phyloP scores from a whole-genome alignment of 169 alveolate species.

The Plasmodium sp. region DNA sequence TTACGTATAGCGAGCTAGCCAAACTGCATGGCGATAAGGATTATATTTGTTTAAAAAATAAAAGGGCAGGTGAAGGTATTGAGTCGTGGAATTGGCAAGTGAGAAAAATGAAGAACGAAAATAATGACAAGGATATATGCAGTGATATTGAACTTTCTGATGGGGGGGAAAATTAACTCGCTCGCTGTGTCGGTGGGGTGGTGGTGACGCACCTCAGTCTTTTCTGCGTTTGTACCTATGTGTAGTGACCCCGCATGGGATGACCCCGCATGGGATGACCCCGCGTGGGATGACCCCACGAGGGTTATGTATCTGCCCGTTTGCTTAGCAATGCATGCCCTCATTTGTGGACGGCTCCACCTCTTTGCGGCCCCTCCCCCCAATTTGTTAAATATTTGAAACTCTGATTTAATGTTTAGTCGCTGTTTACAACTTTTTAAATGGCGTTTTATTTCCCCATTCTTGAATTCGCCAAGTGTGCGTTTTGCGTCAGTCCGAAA shows the following conservation, averaged over 20 bases:
- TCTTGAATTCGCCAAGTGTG: neutral
- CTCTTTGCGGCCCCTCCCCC: neutral
- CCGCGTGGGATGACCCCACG: too few relatives aligned
- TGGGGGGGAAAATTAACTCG: neutral
- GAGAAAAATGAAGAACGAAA: conserved; percentile 69
- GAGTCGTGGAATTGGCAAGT: conserved; percentile 88
- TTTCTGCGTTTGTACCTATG: neutral
- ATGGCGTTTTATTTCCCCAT: neutral
- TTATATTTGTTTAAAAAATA: conserved; percentile 79
- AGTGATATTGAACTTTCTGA: conserved; percentile 67
- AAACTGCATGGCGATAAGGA: conserved; percentile 78
- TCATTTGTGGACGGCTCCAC: neutral
- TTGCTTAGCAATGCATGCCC: neutral
- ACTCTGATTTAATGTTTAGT: conserved; percentile 45
- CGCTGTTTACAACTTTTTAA: neutral
- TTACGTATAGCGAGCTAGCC: conserved; percentile 76
- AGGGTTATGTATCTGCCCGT: neutral
- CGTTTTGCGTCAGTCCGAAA: neutral
- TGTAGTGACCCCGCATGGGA: neutral
- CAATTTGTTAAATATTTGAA: conserved; percentile 37
- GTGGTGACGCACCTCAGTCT: neutral
- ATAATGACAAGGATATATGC: conserved; percentile 30
- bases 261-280: neutral
- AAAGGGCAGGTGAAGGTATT: conserved; percentile 81
- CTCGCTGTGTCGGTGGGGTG: neutral